These are phyloP conservation scores for Diplocarpon mali DNA, from an alignment of 2,329 filamentous ascomycete genomes.

Conservation along the genomic window DNA sequence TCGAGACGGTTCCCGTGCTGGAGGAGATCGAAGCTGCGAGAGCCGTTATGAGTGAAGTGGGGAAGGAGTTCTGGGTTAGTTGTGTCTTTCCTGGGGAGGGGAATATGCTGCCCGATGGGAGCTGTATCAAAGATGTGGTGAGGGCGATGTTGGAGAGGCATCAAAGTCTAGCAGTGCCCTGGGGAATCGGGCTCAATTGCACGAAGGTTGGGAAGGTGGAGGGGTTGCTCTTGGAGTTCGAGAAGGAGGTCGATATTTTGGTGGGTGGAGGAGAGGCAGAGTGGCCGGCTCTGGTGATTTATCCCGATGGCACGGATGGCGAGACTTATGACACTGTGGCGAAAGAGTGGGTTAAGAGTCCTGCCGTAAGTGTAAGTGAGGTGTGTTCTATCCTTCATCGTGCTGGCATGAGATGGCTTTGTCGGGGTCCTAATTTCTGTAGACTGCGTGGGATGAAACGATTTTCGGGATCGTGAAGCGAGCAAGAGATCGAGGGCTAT, in stretches of 20 bases:
- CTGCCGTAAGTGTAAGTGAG: constrained; percentile 1
- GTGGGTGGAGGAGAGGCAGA: constrained; percentile 33
- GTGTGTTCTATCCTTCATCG: background rate
- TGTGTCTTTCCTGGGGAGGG: constrained; percentile 49
- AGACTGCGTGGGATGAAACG: constrained; percentile 27
- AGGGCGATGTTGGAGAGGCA: constrained; percentile 26
- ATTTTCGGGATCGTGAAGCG: constrained; percentile 28
- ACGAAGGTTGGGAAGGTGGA: constrained; percentile 54
- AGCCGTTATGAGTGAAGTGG: constrained; percentile 25
- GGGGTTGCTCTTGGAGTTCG: constrained; percentile 41
- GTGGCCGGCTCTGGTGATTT: constrained; percentile 40
- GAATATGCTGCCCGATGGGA: constrained; percentile 46
- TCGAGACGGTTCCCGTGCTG: constrained; percentile 54
- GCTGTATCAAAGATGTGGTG: constrained; percentile 33
- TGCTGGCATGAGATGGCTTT: background rate
- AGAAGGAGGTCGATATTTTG: constrained; percentile 35
- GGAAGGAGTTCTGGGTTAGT: constrained; percentile 41
- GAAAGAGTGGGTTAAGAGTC: constrained; percentile 42
- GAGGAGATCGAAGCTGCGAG: constrained; percentile 51
- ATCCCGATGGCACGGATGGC: constrained; percentile 58
- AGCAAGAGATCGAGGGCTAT: constrained; percentile 17
- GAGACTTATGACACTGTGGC: constrained; percentile 55
- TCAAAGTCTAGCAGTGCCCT: constrained; percentile 31
- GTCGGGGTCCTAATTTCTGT: background rate
- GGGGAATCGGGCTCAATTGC: constrained; percentile 59